Percentiles rank a stretch among this genome's conserved stretches.
These are phyloP conservation scores for Barbarea vulgaris DNA, from an alignment of 345 rosid species.

Conservation along the genomic window DNA sequence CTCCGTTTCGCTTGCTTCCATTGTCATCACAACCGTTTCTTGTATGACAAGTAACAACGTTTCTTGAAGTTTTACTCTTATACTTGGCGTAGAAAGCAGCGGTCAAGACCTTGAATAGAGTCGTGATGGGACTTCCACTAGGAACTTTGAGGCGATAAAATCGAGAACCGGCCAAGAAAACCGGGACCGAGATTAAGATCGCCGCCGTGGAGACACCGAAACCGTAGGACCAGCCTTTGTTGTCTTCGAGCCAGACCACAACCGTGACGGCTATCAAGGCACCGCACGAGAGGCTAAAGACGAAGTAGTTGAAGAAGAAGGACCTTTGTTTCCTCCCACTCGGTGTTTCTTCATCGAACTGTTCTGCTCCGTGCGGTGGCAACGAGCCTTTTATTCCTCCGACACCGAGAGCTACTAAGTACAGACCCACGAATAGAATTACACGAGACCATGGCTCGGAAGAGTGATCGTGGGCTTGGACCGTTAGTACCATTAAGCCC, in stretches of 20 bases:
- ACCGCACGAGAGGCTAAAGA: conserved; percentile 81
- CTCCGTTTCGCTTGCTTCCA: conserved; percentile 7
- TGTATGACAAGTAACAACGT: conserved; percentile 45
- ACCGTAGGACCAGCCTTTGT: conserved; percentile 94
- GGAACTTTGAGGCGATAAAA: conserved; percentile 71
- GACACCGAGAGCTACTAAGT: conserved; percentile 84
- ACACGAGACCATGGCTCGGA: conserved; percentile 51
- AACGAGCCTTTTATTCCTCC: conserved; percentile 97
- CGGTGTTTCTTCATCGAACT: conserved; percentile 71
- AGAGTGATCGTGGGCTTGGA: conserved; percentile 64
- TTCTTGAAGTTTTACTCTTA: conserved; percentile 42
- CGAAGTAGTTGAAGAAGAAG: conserved; percentile 79
- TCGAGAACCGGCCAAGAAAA: conserved; percentile 75
- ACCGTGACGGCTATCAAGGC: conserved; percentile 88
- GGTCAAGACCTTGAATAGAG: conserved; percentile 64
- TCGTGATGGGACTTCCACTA: conserved; percentile 76
- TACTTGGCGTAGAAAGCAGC: conserved; percentile 51
- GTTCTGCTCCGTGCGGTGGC: conserved; percentile 94
- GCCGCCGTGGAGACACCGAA: conserved; percentile 73
- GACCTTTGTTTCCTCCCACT: conserved; percentile 84
- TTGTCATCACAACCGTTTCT: conserved; percentile 39
- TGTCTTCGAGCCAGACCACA: conserved; percentile 95
- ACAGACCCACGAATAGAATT: conserved; percentile 73
- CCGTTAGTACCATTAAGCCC: conserved; percentile 45
- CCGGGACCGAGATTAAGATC: conserved; percentile 67